Evolutionary conservation across 352 stramenopile genomes (phyloP), one percentile per base, ranked within the genome.

Genomic region (Discostella stelligera): DNA sequence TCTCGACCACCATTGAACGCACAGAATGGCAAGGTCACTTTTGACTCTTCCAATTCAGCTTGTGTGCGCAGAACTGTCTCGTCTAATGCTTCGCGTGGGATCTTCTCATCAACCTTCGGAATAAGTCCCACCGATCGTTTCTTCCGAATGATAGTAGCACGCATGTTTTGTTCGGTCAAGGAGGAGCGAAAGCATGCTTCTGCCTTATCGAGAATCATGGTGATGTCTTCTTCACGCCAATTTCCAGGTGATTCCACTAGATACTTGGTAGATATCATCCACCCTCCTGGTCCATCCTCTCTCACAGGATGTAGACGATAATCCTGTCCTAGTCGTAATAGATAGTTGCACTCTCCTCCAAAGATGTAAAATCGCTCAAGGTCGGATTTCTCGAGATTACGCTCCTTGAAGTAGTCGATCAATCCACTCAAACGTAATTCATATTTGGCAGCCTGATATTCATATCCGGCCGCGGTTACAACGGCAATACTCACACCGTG

Each of bases 331-430:
- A 93, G 69, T 46, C 83, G 82, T 14, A 94, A 82, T 13, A 98
- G 85, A 77, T 98, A 98, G 77, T 98, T 98, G 85, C 95, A 98
- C 84, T 98, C 96, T 23, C 96, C 96, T 55, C 96, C 96, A 93
- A 98, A 98, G 63, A 98, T 94, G 70, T 94, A 95, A 59, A 95
- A 94, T 49, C 89, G 77, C 63, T 90, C 74, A 55, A 91, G 78
- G 55, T 93, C 81, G 63, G 94, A 77, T 27, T 63, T 20, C 52
- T 88, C 68, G 9, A 94, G 59, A 21, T 78, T 52, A 53, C 83
- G 82, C 5, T 82, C 55, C 39, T 80, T 75, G 56, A 94, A 95
- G 69, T 86, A 92, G n/a, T 81, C 65, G 11, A 95, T 69, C 10
- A 95, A 52, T 41, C 90, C 89, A 8, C 79, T 85, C 7, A 95